Base-by-base conservation (phyloP, 2,329 filamentous ascomycete genomes). In the Penicillium paneum region DNA sequence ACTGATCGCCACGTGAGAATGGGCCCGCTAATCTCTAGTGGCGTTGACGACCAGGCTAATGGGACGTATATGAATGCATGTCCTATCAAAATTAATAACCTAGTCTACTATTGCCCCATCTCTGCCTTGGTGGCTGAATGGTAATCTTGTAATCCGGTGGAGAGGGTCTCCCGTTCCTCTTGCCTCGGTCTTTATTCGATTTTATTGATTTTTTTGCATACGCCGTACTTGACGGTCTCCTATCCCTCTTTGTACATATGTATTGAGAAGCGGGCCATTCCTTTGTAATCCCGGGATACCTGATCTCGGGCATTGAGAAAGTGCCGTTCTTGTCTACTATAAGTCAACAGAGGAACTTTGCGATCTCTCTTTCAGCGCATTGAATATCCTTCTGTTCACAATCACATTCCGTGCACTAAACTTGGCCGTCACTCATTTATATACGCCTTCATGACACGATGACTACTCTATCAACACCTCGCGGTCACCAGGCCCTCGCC, bases 401-500 rank as follows among this genome's bases (percentile, higher is more conserved):
- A 15, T 24, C 13, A n/a, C 29, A 29, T 4, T 34, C 21, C 11
- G 15, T 42, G 19, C 11, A 32, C 28, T 2, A 12, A 7, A 29
- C 4, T n/a, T 13, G 46, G 4, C 26, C 10, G 2, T 28, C 40
- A 24, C 19, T 49, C 32, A 11, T 52, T 50, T 40, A 41, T 42
- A 42, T 24, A 41, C 39, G 44, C 45, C 42, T 31, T 38, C 8
- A 58, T 61, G 52, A 47, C 26, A 66, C 26, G 24, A 69, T 69
- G 67, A 48, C 55, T 15, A 63, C 61, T 13, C 53, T 68, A 42
- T 67, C 64, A 19, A 64, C 64, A 28, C 12, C 62, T 21, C 64
- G 68, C 12, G 68, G 68, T 39, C 61, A 44, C 46, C 45, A 61
- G 34, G 67, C 67, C 39, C 60, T 71, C n/a, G 60, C 60, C 36